Evolutionary conservation across 306 rosid species (phyloP), one percentile per base, ranked within the genome.

Genomic region (Carpinus fangiana): DNA sequence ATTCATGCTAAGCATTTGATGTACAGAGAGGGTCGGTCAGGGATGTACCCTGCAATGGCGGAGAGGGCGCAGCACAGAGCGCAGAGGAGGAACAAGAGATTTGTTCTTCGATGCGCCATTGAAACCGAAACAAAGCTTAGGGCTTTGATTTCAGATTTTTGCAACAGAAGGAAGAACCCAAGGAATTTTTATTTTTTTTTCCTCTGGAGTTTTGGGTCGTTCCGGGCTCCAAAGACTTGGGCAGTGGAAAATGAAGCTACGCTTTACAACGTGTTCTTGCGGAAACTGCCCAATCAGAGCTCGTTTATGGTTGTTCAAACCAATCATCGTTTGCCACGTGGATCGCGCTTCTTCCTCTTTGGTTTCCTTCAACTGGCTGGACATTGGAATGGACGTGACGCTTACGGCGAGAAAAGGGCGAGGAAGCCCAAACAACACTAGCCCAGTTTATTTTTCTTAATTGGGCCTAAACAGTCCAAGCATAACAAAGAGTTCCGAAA

Each of bases 101-200:
- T 86, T 23, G 82, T 57, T 76, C 87, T 84, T 64, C 86, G 92
- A 79, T 82, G 88, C 88, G 98, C 95, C 98, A 93, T 93, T 52
- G 76, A 10, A 0, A 73, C 50, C 16, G 31, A 73, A 66, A 9
- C 41, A 20, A 26, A 20, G 69, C 74, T 48, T 13, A 54, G 18
- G 82, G 79, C 4, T 85, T 87, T 20, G 56, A 17, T 47, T 68
- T 62, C 69, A 62, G 69, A 62, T 62, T 20, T 62, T 62, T 7
- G 62, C 62, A 84, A 41, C 73, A 84, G 28, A 87, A 73, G 45
- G 62, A 78, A 73, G 88, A 31, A 31, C 34, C 34, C 34, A 31
- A 31, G 34, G 34, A 31, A 2, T 31, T 31, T 31, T 0, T 31
- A 23, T 31, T 31, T 31, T 31, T 31, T 31, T 31, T 31, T 31